A percentile compares a stretch with the other conserved stretches of the same genome.
Evolutionary conservation across 768 basidiomycete species (phyloP).

Genomic region (Xerocomus brunneocitrinus): DNA sequence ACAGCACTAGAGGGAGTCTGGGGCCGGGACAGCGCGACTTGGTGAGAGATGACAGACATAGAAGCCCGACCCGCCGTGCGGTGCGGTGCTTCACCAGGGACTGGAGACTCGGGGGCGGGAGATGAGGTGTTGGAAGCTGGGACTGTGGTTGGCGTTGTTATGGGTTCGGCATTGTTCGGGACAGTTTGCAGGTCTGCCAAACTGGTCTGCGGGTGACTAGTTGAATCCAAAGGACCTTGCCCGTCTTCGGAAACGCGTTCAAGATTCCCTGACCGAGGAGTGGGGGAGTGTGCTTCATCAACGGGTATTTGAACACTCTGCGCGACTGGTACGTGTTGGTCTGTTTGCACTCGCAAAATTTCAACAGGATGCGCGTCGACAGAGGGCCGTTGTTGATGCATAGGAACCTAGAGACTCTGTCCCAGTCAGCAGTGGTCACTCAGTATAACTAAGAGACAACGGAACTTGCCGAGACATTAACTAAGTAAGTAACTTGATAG

Average conservation of each 20-base stretch:
- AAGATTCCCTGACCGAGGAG: background rate
- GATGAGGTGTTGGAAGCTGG: slow-evolving; percentile 6
- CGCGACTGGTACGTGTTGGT: slow-evolving; percentile 7
- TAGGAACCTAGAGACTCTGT: slow-evolving; percentile 1
- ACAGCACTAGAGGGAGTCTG: slow-evolving; percentile 19
- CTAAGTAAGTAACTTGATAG: background rate
- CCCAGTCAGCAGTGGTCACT: background rate
- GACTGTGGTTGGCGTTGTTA: background rate
- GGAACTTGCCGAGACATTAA: slow-evolving; percentile 26
- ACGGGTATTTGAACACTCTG: slow-evolving; percentile 2
- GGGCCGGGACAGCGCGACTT: slow-evolving; percentile 7
- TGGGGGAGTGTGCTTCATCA: slow-evolving; percentile 3
- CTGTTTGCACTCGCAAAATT: slow-evolving; percentile 1
- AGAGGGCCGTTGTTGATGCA: slow-evolving; percentile 15
- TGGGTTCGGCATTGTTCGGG: slow-evolving; percentile 1
- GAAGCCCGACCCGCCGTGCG: slow-evolving; percentile 4
- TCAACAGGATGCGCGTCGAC: slow-evolving; percentile 5
- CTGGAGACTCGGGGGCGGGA: slow-evolving; percentile 2
- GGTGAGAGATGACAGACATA: slow-evolving; percentile 4
- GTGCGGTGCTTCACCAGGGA: slow-evolving; percentile 2
- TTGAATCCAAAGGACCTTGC: background rate
- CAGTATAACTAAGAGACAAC: background rate
- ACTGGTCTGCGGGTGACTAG: background rate
- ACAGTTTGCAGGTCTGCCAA: slow-evolving; percentile 1
- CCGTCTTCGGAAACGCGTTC: background rate